Evolutionary conservation across 139 green algal species (phyloP).

Genomic region (Tetraselmis striata): DNA sequence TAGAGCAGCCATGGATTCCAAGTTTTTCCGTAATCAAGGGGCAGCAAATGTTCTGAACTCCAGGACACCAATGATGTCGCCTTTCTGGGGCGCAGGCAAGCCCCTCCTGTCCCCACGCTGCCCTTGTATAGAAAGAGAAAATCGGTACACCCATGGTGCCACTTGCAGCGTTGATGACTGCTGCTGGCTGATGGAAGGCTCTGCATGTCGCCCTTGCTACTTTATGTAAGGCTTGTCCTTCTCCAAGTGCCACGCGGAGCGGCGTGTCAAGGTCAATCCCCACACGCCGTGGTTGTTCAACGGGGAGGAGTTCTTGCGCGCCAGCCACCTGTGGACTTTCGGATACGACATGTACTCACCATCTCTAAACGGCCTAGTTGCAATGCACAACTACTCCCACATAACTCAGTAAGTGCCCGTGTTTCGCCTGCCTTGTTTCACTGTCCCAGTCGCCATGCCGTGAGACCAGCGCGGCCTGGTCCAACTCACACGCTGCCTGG

Average conservation of each 20-base stretch:
- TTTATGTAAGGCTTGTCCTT: background rate
- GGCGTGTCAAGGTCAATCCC: background rate
- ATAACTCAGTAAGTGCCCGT: too few relatives aligned
- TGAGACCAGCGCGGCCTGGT: too few relatives aligned
- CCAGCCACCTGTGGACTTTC: background rate
- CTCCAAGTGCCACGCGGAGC: background rate
- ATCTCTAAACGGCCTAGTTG: background rate
- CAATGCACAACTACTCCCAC: background rate
- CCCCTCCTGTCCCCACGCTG: background rate
- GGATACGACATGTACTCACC: slow-evolving; percentile 9
- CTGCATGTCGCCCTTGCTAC: background rate
- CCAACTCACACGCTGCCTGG: too few relatives aligned
- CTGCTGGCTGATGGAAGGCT: background rate
- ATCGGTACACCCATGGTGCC: too few relatives aligned
- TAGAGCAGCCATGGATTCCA: background rate
- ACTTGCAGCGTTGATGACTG: too few relatives aligned
- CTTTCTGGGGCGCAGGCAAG: background rate
- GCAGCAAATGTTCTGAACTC: background rate
- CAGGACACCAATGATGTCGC: background rate
- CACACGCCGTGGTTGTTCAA: slow-evolving; percentile 1
- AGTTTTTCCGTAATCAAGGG: background rate
- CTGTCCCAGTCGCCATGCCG: too few relatives aligned
- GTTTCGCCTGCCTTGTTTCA: too few relatives aligned
- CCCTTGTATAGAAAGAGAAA: too few relatives aligned
- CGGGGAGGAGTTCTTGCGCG: slow-evolving; percentile 1